Base-by-base conservation (phyloP, 2,329 filamentous ascomycete genomes). In the Phoma herbarum region DNA sequence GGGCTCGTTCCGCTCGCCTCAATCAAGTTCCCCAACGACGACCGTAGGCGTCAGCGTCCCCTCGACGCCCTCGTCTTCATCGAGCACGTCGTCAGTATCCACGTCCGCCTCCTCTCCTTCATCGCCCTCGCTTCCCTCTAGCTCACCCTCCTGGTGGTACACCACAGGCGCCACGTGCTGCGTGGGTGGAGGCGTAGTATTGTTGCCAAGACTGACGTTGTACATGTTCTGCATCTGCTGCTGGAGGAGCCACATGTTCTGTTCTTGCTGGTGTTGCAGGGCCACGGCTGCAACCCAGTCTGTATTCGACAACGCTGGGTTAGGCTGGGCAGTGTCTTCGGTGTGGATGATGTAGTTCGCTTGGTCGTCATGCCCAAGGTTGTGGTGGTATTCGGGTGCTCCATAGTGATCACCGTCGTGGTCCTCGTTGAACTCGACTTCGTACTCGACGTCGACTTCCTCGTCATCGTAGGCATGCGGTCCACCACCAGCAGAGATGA, bases 1-100 rank as follows among this genome's bases (percentile, higher is more conserved):
- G n/a, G n/a, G n/a, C n/a, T n/a, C n/a, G n/a, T n/a, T n/a, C n/a
- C n/a, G 16, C 14, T 18, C 33, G 33, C 16, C 33, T 39, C 35
- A 39, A 8, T 39, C 35, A 2, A 20, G 29, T 14, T 6, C n/a
- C 3, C 35, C 35, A 39, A 8, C 35, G n/a, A 9, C 35, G 16
- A 22, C n/a, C 16, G 41, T 45, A 2, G 22, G 41, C n/a, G 50
- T 45, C 16, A 16, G 14, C n/a, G 31, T 9, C 2, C n/a, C 52
- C 11, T 50, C 37, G 1, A 4, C 48, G 4, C 41, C 54, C 0
- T 71, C 68, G 7, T 62, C 63, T 48, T 66, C 66, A 3, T 63
- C 66, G 25, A 70, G 66, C 11, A 70, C 60, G 7, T 68, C 70
- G 7, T 75, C 72, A 1, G 63, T 69, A 20, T 73, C 71, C 16